These are phyloP conservation scores for Phytophthora europaea DNA, from an alignment of 352 stramenopile genomes.

Conservation along the genomic window DNA sequence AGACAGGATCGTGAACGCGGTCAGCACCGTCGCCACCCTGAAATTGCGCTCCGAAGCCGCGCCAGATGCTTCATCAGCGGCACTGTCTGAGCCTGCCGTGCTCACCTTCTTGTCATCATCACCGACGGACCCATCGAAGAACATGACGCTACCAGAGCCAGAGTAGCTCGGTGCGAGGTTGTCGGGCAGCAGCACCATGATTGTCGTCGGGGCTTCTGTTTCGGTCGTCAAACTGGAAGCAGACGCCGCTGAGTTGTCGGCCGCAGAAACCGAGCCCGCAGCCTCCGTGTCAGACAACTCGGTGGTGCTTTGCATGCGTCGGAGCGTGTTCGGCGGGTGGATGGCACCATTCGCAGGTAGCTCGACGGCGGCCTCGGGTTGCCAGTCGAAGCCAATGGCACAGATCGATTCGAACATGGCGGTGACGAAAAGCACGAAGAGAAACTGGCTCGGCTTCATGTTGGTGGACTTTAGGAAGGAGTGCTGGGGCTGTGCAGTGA, in stretches of 20 bases:
- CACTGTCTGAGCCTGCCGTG: conserved; percentile 21
- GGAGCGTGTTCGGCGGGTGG: conserved; percentile 21
- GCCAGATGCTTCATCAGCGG: conserved; percentile 25
- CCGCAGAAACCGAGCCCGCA: conserved; percentile 20
- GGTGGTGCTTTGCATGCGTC: conserved; percentile 39
- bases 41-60: conserved; percentile 19
- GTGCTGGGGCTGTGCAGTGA: not conserved
- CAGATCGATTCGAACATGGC: conserved; percentile 22
- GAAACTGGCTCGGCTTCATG: conserved; percentile 46
- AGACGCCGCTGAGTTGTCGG: conserved; percentile 19
- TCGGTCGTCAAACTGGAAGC: conserved; percentile 28
- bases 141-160: conserved; percentile 59
- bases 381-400: conserved; percentile 33
- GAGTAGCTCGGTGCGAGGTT: conserved; percentile 56
- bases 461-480: not conserved
- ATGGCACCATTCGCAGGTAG: conserved; percentile 24
- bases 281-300: conserved; percentile 29
- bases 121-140: conserved; percentile 39
- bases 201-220: conserved; percentile 52
- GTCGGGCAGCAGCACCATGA: conserved; percentile 68
- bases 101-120: conserved; percentile 28
- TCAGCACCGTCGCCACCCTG: conserved; percentile 22
- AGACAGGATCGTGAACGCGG: conserved; percentile 28
- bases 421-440: conserved; percentile 32
- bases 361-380: conserved; percentile 37